Base-by-base conservation (phyloP, 2,329 filamentous ascomycete genomes). In the Amauroascus niger region DNA sequence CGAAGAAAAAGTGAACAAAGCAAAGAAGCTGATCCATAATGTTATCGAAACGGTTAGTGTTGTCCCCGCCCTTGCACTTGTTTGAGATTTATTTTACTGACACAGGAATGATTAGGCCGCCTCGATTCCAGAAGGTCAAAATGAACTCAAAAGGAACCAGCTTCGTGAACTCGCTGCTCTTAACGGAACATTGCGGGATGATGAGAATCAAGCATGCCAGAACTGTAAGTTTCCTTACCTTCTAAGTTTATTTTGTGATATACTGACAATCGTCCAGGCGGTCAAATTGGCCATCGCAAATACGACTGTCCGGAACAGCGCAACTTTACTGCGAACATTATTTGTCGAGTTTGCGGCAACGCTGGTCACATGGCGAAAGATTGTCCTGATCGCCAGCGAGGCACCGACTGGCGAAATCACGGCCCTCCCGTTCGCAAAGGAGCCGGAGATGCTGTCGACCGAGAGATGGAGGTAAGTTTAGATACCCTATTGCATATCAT, bases 1-100 rank as follows among this genome's bases (percentile, higher is more conserved):
- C 35, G 94, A 98, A 76, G 93, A 98, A 59, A 98, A 98, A 76
- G 90, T 98, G 69, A 95, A 95, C 77, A 98, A 97, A 74, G 93
- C 93, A 61, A 98, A 97, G 78, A 89, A 95, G 74, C 75, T 97
- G 58, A 95, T 98, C 59, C 91, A 98, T 74, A 96, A 97, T 62
- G 87, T 98, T 66, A 97, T 98, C 67, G 93, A 98, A 74, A 98
- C 93, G 56, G 91, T 94, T 78, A 76, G 86, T 80, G 43, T n/a
- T 30, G 7, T n/a, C n/a, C n/a, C 39, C 11, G 22, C 1, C 1
- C 22, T 44, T 18, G 8, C 32, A 20, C 33, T 35, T 28, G 11
- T n/a, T 9, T 40, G 4, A 20, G 33, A 7, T n/a, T 44, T 47
- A 14, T 44, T 13, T 62, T 74, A 63, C 35, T 39, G 76, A 49